Evolutionary conservation across 2,329 filamentous ascomycete species (phyloP).

Genomic region (Verticillium isaacii): DNA sequence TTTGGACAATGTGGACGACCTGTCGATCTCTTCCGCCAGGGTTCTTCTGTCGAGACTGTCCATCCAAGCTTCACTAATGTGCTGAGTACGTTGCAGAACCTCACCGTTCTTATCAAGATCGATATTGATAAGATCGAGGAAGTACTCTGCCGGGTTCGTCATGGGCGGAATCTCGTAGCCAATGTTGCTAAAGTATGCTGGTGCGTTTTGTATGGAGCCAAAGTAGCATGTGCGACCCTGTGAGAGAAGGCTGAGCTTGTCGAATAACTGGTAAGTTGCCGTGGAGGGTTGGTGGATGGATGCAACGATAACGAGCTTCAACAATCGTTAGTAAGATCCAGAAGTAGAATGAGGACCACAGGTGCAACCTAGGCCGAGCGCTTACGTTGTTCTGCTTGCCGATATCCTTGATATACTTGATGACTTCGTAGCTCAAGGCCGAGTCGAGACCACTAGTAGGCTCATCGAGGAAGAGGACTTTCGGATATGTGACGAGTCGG

Average conservation of each 20-base stretch:
- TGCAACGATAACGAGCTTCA: conserved; percentile 68
- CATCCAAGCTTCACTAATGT: conserved; percentile 19
- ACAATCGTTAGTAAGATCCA: not conserved
- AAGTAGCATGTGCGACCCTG: conserved; percentile 68
- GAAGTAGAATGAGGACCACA: too few species aligned
- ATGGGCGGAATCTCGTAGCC: conserved; percentile 62
- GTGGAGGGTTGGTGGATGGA: conserved; percentile 85
- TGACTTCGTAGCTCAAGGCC: conserved; percentile 69
- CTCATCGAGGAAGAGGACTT: conserved; percentile 78
- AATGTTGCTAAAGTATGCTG: conserved; percentile 58
- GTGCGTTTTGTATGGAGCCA: conserved; percentile 54
- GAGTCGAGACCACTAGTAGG: conserved; percentile 82
- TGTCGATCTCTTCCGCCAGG: not conserved
- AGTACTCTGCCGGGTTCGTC: conserved; percentile 75
- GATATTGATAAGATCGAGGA: conserved; percentile 73
- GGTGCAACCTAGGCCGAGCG: not conserved
- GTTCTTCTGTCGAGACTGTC: conserved; percentile 13
- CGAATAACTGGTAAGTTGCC: conserved; percentile 73
- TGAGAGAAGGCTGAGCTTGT: conserved; percentile 72
- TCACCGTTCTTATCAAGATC: conserved; percentile 59
- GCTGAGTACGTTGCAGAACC: conserved; percentile 16
- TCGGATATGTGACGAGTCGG: conserved; percentile 75
- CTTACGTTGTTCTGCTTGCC: conserved; percentile 61
- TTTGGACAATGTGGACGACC: not conserved
- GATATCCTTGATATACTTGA: conserved; percentile 65